phyloP scores from a whole-genome alignment of 805 yeast genomes.

The Candida pseudoglaebosa region DNA sequence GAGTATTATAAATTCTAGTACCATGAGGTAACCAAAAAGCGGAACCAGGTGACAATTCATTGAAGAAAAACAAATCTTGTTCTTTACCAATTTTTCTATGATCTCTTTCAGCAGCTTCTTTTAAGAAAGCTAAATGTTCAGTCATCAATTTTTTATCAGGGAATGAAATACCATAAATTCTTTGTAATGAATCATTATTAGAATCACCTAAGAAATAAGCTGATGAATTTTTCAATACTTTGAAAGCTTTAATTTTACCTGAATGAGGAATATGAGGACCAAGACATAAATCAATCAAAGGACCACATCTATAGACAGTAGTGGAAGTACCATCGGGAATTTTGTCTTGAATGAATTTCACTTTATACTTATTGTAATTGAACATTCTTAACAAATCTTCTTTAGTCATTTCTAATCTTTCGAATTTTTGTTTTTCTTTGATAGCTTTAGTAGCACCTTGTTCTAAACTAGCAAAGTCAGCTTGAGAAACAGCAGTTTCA shows the following conservation, averaged over 20 bases:
- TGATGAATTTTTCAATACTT: constrained; percentile 91
- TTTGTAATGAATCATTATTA: constrained; percentile 89
- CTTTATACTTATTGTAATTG: constrained; percentile 92
- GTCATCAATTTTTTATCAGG: constrained; percentile 97
- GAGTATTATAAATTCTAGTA: constrained; percentile 89
- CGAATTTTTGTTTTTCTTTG: constrained; percentile 93
- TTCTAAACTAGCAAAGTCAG: constrained; percentile 82
- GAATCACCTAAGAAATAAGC: constrained; percentile 95
- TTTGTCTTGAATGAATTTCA: constrained; percentile 77
- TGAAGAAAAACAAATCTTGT: constrained; percentile 92
- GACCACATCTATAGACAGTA: constrained; percentile 97
- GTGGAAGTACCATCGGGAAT: constrained; percentile 95
- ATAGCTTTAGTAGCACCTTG: constrained; percentile 83
- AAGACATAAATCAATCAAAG: constrained; percentile 91
- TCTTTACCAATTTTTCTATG: constrained; percentile 96
- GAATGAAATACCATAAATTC: constrained; percentile 97
- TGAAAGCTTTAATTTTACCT: constrained; percentile 91
- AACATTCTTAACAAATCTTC: constrained; percentile 92
- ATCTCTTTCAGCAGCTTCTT: constrained; percentile 93
- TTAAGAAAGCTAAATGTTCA: constrained; percentile 88
- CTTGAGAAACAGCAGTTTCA: constrained; percentile 63
- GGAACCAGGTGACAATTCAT: constrained; percentile 96
- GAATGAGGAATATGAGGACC: constrained; percentile 99
- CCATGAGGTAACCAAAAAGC: constrained; percentile 99
- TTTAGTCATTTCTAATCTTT: constrained; percentile 87